A percentile compares a stretch with the other conserved stretches of the same genome.
phyloP scores from a whole-genome alignment of 345 rosid species.

The Populus ilicifolia region DNA sequence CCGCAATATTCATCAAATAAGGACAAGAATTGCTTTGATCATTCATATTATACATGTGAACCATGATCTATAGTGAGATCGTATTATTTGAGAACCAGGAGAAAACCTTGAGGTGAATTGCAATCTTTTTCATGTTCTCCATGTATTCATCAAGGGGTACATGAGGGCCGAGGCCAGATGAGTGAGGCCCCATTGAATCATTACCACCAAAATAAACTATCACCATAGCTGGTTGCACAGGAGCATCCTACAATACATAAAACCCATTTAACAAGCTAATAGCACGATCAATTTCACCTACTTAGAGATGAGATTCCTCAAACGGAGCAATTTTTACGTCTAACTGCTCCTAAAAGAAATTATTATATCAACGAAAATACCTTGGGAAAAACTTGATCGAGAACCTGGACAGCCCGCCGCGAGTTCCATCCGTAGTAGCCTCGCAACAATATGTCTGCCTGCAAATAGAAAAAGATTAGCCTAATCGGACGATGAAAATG shows the following conservation, averaged over 20 bases:
- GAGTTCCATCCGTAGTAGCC: conserved; percentile 98
- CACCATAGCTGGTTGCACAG: conserved; percentile 68
- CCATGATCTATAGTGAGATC: neutral
- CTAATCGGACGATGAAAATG: neutral
- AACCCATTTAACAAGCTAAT: neutral
- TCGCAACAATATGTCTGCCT: conserved; percentile 86
- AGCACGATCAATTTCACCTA: neutral
- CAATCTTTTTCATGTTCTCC: conserved; percentile 80
- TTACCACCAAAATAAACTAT: conserved; percentile 97
- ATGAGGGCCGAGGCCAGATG: conserved; percentile 92
- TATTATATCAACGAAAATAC: conserved; percentile 27
- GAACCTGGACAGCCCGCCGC: conserved; percentile 73
- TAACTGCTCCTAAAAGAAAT: neutral
- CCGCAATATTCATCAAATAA: neutral
- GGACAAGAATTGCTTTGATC: neutral
- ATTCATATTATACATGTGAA: neutral
- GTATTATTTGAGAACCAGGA: neutral
- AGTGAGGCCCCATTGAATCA: conserved; percentile 92
- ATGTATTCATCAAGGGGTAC: conserved; percentile 74
- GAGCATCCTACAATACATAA: conserved; percentile 48
- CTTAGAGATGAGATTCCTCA: neutral
- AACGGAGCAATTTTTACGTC: neutral
- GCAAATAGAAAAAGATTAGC: neutral
- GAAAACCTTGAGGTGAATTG: conserved; percentile 69
- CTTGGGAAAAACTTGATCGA: conserved; percentile 84